Base-by-base conservation (phyloP, 2,329 filamentous ascomycete genomes). In the Xylariaceae sp. region DNA sequence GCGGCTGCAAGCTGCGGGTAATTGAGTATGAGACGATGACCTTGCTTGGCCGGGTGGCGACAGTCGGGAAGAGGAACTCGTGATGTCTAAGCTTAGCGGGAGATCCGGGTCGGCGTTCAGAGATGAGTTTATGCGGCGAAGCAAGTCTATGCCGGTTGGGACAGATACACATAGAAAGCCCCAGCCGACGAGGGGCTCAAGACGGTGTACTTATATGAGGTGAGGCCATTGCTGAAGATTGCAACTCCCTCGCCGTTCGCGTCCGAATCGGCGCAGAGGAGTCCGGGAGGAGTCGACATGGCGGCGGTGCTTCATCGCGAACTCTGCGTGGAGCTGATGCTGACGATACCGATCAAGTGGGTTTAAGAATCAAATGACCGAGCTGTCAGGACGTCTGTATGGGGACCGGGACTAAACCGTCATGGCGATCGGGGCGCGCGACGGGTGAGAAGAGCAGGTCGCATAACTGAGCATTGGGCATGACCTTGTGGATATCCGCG, bases 51-150 rank as follows among this genome's bases (percentile, higher is more conserved):
- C 39, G 55, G 40, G 56, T 52, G 22, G 48, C 54, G 21, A 52
- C 32, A 18, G 6, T 19, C 54, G 43, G 19, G 39, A 54, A 37
- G 15, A 46, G 54, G 51, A 51, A 54, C 39, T 19, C 16, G 22
- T 52, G 54, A 54, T 56, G 51, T 53, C 47, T 18, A 49, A 48
- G 21, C 22, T 34, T 18, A 44, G 30, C 36, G 34, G 41, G 49
- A 36, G 51, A 29, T 40, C 36, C 32, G 22, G 7, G 7, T 43
- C 41, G 47, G 19, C 21, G 22, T 32, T 41, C 19, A 49, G 7
- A 48, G n/a, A 26, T 10, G 29, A 15, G 7, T 7, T 4, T 34
- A 34, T 10, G 10, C 9, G 10, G 13, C 10, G 32, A 34, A 15
- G 9, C 3, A 3, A 13, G 7, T 15, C 1, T 26, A 26, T 26